phyloP scores from a whole-genome alignment of 495 filamentous ascomycete genomes.

The Cercophora scortea region DNA sequence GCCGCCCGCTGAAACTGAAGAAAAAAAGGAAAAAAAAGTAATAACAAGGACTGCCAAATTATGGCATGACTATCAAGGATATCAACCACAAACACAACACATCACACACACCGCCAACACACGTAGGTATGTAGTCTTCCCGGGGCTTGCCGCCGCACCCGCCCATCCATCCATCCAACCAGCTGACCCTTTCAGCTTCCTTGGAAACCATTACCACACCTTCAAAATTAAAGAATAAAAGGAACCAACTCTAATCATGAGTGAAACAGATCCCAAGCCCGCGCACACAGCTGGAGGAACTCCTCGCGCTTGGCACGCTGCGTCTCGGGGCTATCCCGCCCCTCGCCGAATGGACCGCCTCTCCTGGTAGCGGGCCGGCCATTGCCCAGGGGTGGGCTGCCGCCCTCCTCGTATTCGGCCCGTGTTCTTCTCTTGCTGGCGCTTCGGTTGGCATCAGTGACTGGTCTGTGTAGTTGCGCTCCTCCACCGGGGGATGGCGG shows the following conservation, averaged over 20 bases:
- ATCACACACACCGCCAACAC: no score
- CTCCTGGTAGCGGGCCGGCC: slow-evolving; percentile 49
- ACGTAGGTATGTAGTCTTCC: no score
- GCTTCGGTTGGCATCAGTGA: slow-evolving; percentile 32
- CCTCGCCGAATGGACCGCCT: slow-evolving; percentile 67
- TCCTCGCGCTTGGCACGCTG: slow-evolving; percentile 87
- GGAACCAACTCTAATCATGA: slow-evolving; percentile 46
- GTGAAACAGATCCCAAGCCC: slow-evolving; percentile 96
- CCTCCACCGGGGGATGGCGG: slow-evolving; percentile 71
- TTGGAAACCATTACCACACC: no score
- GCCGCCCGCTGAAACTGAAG: no score
- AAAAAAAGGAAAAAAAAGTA: no score
- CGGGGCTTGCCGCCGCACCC: not conserved
- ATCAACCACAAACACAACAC: no score
- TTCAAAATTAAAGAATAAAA: no score
- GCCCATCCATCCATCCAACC: not conserved
- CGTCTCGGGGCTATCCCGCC: slow-evolving; percentile 75
- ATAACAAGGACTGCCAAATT: no score
- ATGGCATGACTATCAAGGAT: no score
- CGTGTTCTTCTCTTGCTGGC: slow-evolving; percentile 62
- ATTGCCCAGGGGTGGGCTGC: slow-evolving; percentile 64
- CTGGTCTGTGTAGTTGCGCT: slow-evolving; percentile 11
- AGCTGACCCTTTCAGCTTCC: not conserved
- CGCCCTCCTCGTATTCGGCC: slow-evolving; percentile 86
- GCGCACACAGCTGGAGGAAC: slow-evolving; percentile 75